phyloP scores from a whole-genome alignment of 495 filamentous ascomycete species.

The Corynascus novoguineensis region DNA sequence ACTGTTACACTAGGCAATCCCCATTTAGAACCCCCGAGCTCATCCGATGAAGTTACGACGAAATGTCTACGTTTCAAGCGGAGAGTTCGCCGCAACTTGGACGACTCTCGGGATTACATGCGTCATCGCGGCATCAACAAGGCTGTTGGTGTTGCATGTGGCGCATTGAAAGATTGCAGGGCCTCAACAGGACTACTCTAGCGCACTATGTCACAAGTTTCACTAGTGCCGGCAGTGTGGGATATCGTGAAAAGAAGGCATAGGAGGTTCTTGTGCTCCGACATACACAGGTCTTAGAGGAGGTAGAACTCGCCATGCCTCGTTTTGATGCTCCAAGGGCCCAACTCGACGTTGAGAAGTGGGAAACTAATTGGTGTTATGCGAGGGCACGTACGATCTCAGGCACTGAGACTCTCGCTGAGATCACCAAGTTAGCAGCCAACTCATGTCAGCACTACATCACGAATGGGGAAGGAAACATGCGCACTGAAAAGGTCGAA shows the following conservation, averaged over 20 bases:
- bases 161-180: neutral
- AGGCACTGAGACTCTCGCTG: slow-evolving; percentile 27
- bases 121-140: neutral
- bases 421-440: slow-evolving; percentile 31
- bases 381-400: slow-evolving; percentile 23
- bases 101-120: neutral
- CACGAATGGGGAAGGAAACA: no score
- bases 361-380: slow-evolving; percentile 27
- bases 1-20: no score
- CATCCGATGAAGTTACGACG: no score
- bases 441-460: no score
- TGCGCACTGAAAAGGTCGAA: no score
- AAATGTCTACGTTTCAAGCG: neutral
- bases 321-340: slow-evolving; percentile 29
- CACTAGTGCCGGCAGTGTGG: neutral
- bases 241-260: neutral
- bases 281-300: neutral
- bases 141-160: neutral
- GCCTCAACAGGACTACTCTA: neutral
- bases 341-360: slow-evolving; percentile 26
- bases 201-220: neutral
- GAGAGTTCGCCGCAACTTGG: neutral
- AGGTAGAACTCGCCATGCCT: slow-evolving; percentile 13
- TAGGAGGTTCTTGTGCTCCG: neutral
- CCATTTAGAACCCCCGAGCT: no score